phyloP scores from a whole-genome alignment of 2,329 filamentous ascomycete genomes.

The Monosporascus sp. region DNA sequence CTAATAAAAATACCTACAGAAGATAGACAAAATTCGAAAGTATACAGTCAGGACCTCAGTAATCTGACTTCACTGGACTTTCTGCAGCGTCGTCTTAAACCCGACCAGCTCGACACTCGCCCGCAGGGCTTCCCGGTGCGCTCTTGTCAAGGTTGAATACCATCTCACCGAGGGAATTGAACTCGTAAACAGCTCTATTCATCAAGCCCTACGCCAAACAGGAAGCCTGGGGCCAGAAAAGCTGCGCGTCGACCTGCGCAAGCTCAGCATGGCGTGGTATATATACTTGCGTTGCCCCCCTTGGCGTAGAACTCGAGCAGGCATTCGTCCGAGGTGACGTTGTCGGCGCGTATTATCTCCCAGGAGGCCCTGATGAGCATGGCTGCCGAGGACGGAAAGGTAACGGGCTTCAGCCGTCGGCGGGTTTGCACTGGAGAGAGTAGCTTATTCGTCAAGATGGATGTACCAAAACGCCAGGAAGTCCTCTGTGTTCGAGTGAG shows the following conservation, averaged over 20 bases:
- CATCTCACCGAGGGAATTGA: constrained; percentile 6
- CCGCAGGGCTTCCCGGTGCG: background rate
- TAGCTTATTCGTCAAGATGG: constrained; percentile 37
- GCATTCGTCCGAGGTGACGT: constrained; percentile 32
- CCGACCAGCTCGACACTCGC: constrained; percentile 4
- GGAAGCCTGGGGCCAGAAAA: constrained; percentile 6
- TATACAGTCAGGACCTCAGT: too few species aligned
- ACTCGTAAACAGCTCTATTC: constrained; percentile 7
- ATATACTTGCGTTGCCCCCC: constrained; percentile 36
- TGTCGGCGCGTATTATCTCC: constrained; percentile 39
- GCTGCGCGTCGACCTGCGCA: background rate
- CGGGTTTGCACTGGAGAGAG: constrained; percentile 34
- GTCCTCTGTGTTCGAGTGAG: constrained; percentile 37
- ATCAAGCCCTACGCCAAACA: constrained; percentile 4
- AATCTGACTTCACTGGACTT: background rate
- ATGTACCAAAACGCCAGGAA: constrained; percentile 37
- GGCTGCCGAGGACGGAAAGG: constrained; percentile 31
- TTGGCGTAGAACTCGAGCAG: constrained; percentile 44
- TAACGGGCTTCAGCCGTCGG: constrained; percentile 39
- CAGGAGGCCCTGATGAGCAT: constrained; percentile 39
- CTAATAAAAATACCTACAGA: too few species aligned
- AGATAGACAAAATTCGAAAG: too few species aligned
- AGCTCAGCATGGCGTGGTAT: constrained; percentile 33
- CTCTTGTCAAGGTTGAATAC: constrained; percentile 1
- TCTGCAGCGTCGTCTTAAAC: constrained; percentile 3